Percentiles rank a stretch among this genome's conserved stretches.
Evolutionary conservation across 768 basidiomycete species (phyloP).

Genomic region (Suillus plorans): DNA sequence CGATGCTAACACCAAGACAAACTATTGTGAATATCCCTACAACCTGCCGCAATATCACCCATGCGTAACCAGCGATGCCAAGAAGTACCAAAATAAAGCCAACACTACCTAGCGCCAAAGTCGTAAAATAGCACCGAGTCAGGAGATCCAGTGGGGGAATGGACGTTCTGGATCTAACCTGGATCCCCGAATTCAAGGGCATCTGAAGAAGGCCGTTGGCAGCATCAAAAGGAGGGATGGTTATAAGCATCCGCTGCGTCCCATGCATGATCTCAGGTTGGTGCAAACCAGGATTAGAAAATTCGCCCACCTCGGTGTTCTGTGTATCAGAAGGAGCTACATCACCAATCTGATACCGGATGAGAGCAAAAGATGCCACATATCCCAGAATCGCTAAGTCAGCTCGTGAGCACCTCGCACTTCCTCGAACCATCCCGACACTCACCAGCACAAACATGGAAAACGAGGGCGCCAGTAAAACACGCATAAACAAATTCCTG

Average conservation of each 20-base stretch:
- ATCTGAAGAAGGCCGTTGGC: no score
- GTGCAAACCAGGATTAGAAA: neutral
- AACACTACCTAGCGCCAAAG: slow-evolving; percentile 20
- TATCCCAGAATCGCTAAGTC: slow-evolving; percentile 27
- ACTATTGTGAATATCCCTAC: slow-evolving; percentile 29
- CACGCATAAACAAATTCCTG: slow-evolving; percentile 28
- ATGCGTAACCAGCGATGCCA: slow-evolving; percentile 27
- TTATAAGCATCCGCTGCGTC: neutral
- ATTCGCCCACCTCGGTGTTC: neutral
- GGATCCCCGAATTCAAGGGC: neutral
- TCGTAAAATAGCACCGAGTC: slow-evolving; percentile 27
- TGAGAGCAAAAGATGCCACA: slow-evolving; percentile 27
- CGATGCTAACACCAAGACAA: slow-evolving; percentile 22
- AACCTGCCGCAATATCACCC: slow-evolving; percentile 19
- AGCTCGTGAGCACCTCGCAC: neutral
- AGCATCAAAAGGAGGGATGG: neutral
- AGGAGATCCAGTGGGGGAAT: slow-evolving; percentile 20
- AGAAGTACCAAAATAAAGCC: slow-evolving; percentile 27
- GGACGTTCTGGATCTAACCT: neutral
- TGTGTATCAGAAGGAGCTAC: neutral
- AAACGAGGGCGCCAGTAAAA: slow-evolving; percentile 30
- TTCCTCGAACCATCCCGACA: neutral
- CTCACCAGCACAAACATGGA: slow-evolving; percentile 31
- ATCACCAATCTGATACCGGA: slow-evolving; percentile 28
- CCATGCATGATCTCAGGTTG: neutral